Evolutionary conservation across 1,284 basidiomycete species (phyloP), one percentile per base, ranked within the genome.

Genomic region (Puccinia sorghi): DNA sequence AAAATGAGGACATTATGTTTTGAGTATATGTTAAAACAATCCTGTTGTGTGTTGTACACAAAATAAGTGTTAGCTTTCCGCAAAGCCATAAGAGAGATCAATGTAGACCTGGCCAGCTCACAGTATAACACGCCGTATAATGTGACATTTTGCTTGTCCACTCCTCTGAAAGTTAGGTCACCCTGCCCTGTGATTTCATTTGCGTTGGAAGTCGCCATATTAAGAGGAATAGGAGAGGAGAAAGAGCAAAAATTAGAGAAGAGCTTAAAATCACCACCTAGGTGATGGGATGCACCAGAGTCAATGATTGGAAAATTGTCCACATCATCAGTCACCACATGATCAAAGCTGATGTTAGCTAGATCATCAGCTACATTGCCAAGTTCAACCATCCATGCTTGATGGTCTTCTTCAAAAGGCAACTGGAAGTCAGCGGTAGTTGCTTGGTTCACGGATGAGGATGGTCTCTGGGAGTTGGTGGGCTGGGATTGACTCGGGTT

Each of bases 261-360:
- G 9, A 54, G 15, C 12, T 2, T 3, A 15, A 39, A 15, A 46
- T 15, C 25, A 43, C 69, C 69, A 56, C 46, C 25, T 13, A 71
- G 25, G 22, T 71, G 69, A 32, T 71, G 69, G 5, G 69, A 54
- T 17, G 50, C 69, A 39, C 69, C 69, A 8, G 69, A 54, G 25
- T 71, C 69, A 9, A 71, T 17, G 5, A 71, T 57, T 12, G 67
- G 46, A 2, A 20, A 5, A 3, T 50, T 41, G n/a, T 25, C 27
- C 4, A 12, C 7, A 41, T 6, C 27, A 3, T 63, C 59, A 20
- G n/a, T 17, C 3, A 6, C 8, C 6, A 39, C 22, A n/a, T 37
- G 37, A 6, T 17, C 32, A 39, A 63, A 63, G 27, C 39, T 37
- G 15, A 63, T 3, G 4, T 63, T 13, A 6, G 9, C 59, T 5